Evolutionary conservation across 768 basidiomycete species (phyloP).

Genomic region (Podaxis sp.): DNA sequence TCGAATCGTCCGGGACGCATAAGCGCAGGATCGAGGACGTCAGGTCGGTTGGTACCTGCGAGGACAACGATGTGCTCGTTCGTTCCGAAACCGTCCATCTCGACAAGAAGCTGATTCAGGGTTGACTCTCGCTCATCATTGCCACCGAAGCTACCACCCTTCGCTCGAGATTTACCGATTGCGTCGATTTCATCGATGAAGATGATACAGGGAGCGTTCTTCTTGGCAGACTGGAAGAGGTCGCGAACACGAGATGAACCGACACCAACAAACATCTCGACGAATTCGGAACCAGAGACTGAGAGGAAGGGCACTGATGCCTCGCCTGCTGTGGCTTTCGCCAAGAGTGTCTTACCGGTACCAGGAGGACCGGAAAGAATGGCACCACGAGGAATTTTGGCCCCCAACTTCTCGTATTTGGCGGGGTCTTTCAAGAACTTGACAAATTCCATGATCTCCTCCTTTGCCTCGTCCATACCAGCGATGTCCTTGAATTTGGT

Average conservation of each 20-base stretch:
- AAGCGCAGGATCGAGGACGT: conserved; percentile 93
- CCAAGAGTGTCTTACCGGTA: conserved; percentile 96
- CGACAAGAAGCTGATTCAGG: conserved; percentile 94
- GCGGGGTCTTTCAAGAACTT: conserved; percentile 96
- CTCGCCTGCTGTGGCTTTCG: conserved; percentile 98
- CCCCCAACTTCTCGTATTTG: conserved; percentile 94
- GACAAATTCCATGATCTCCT: conserved; percentile 99
- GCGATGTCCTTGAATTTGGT: conserved; percentile 96
- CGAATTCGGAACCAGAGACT: conserved; percentile 98
- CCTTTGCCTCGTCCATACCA: conserved; percentile 99
- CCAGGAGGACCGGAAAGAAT: conserved; percentile 96
- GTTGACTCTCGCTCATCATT: conserved; percentile 99
- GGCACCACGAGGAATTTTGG: conserved; percentile 95
- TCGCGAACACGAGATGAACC: conserved; percentile 97
- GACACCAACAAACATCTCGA: conserved; percentile 99
- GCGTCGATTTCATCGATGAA: conserved; percentile 99
- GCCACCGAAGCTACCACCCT: conserved; percentile 73
- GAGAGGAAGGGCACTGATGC: conserved; percentile 97
- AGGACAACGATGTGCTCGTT: conserved; percentile 95
- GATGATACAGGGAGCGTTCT: conserved; percentile 97
- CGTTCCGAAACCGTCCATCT: conserved; percentile 99
- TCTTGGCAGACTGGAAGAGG: conserved; percentile 96
- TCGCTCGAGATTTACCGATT: conserved; percentile 91
- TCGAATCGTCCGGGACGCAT: conserved; percentile 99
- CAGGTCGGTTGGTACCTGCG: conserved; percentile 95